Base-by-base conservation (phyloP, 768 basidiomycete genomes). In the Boletus rufocinnamomeus region DNA sequence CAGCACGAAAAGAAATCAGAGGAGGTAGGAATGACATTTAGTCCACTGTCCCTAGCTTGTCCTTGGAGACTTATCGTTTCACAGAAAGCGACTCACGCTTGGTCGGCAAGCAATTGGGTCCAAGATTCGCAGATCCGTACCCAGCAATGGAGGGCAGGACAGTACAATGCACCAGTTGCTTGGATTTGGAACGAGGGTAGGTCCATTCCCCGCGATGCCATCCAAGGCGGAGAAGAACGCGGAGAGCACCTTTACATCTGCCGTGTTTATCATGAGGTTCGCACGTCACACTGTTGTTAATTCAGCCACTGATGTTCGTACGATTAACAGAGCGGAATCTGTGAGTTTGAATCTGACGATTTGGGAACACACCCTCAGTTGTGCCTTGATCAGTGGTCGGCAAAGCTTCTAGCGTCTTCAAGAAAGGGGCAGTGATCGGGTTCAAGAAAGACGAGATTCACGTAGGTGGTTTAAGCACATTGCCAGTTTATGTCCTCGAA, bases 141-240 rank as follows among this genome's bases (percentile, higher is more conserved):
- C 13, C 70, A 76, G 7, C 72, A 77, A 11, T 87, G 77, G 75
- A 69, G 76, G 63, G 64, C 66, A 14, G 69, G 78, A 21, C 80
- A 80, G 1, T 78, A 78, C 21, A 67, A 69, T 0, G 76, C 68
- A 1, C 84, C 86, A 4, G 77, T 79, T 14, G 82, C 82, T 23
- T 92, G 89, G 89, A 63, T 88, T 37, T 77, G 85, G 50, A 81
- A 76, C 40, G 74, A 83, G 43, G 87, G 87, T 51, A 83, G 75
- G 65, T 67, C 77, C 35, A 86, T 90, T 57, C 89, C 89, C 30
- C 66, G 64, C 3, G 75, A 76, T 51, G 86, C 88, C 27, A 79
- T 91, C 57, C 68, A 72, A 38, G 84, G 83, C 10, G 86, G 84
- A 16, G 76, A 79, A 58, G 84, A 86, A 64, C 65, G 81, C 11